Conservation (phyloP, 225 moss, liverwort and hornwort species). For the Neckera pumila region DNA sequence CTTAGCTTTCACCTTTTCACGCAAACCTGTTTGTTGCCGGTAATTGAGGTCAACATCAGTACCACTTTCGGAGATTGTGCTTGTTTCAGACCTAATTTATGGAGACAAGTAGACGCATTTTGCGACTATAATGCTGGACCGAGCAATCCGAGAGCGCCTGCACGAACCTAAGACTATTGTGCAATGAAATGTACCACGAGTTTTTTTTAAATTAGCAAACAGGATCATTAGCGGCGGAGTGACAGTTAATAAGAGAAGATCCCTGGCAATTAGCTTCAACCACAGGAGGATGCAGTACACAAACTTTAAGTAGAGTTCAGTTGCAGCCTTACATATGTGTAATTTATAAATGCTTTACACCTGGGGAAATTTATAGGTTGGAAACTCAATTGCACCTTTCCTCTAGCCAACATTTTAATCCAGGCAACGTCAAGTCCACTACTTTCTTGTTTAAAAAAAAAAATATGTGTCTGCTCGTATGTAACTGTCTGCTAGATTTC, state of each 20-base stretch:
- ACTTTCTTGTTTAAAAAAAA: background rate
- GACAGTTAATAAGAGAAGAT: background rate
- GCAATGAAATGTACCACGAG: background rate
- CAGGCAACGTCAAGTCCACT: background rate
- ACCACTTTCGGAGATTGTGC: background rate
- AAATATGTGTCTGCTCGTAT: background rate
- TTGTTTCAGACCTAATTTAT: background rate
- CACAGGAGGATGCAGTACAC: background rate
- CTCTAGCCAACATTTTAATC: background rate
- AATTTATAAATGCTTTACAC: background rate
- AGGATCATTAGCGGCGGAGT: background rate
- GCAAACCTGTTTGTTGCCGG: constrained; percentile 10
- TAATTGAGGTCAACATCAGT: background rate
- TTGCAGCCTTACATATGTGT: background rate
- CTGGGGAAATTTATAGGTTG: background rate
- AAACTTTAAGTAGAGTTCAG: background rate
- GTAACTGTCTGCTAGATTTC: background rate
- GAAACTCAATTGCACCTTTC: background rate
- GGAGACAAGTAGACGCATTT: background rate
- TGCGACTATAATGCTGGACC: background rate
- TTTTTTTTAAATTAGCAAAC: background rate
- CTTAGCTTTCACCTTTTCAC: constrained; percentile 31
- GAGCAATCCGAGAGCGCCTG: background rate
- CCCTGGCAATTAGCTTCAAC: background rate
- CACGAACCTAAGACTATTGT: background rate